Evolutionary conservation across 2,329 filamentous ascomycete species (phyloP).

Genomic region (Colletotrichum noveboracense): DNA sequence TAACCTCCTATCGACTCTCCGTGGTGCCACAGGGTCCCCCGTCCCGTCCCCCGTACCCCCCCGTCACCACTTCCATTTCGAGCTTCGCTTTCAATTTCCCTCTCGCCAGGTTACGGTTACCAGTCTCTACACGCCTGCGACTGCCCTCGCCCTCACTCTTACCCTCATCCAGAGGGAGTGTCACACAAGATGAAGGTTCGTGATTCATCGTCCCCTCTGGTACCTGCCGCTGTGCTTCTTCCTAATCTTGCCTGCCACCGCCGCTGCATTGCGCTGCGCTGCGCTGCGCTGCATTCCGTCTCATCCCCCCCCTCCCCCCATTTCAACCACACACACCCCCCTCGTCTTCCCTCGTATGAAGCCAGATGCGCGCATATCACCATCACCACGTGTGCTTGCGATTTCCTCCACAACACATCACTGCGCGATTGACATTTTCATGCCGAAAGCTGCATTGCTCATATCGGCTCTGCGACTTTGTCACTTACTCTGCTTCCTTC

Average conservation of each 20-base stretch:
- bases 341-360: neutral
- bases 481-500: conserved; percentile 9
- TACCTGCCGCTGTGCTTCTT: conserved; percentile 1
- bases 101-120: neutral
- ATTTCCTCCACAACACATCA: neutral
- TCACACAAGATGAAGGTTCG: conserved; percentile 26
- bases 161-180: neutral
- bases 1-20: neutral
- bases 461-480: neutral
- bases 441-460: neutral
- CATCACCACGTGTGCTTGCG: neutral
- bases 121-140: neutral
- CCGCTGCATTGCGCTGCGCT: neutral
- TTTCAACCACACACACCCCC: neutral
- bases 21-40: conserved; percentile 5
- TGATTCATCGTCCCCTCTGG: conserved; percentile 5
- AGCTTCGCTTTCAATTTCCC: neutral
- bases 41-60: neutral
- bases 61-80: neutral
- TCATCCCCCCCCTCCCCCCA: neutral
- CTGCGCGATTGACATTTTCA: neutral
- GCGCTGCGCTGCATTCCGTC: neutral
- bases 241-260: neutral
- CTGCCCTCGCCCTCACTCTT: neutral
- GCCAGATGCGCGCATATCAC: neutral